Percentiles rank a stretch among this genome's conserved stretches.
These are phyloP conservation scores for Penicillium concentricum DNA, from an alignment of 2,329 filamentous ascomycete species.

Conservation along the genomic window DNA sequence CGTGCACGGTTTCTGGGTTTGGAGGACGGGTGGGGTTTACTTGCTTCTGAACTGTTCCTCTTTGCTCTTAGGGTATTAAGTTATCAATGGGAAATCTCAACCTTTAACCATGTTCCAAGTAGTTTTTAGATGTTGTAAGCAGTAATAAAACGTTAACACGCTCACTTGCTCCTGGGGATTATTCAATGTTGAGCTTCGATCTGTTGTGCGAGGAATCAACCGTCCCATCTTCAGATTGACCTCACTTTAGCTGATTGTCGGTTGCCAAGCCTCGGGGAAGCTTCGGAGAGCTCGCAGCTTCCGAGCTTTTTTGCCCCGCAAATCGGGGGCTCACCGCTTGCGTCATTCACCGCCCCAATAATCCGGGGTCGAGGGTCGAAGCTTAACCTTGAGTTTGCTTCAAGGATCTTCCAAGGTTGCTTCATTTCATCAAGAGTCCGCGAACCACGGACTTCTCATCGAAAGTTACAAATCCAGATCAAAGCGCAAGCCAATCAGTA, in stretches of 20 bases:
- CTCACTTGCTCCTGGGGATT: not conserved
- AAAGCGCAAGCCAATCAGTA: not conserved
- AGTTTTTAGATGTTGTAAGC: not conserved
- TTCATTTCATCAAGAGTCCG: not conserved
- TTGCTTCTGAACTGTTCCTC: slow-evolving; percentile 34
- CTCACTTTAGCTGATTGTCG: not conserved
- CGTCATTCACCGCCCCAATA: slow-evolving; percentile 7
- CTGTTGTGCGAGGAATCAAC: not conserved
- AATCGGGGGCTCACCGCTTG: slow-evolving; percentile 4
- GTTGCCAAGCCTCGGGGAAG: not conserved
- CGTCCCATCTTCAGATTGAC: not conserved
- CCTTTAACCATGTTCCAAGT: slow-evolving; percentile 12
- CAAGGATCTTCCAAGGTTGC: not conserved
- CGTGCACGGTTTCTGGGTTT: slow-evolving; percentile 31
- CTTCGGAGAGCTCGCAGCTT: slow-evolving; percentile 1
- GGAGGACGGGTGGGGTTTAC: slow-evolving; percentile 22
- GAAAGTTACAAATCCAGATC: accelerated
- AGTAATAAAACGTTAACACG: not conserved
- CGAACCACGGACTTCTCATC: not conserved
- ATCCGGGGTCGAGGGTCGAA: slow-evolving; percentile 7
- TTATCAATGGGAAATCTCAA: slow-evolving; percentile 29
- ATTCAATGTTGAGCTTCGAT: not conserved
- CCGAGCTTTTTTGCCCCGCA: slow-evolving; percentile 5
- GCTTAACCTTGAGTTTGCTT: slow-evolving; percentile 2
- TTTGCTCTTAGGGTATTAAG: slow-evolving; percentile 30